These are phyloP conservation scores for Avicennia marina DNA, from an alignment of 257 asterid genomes.

Conservation along the genomic window DNA sequence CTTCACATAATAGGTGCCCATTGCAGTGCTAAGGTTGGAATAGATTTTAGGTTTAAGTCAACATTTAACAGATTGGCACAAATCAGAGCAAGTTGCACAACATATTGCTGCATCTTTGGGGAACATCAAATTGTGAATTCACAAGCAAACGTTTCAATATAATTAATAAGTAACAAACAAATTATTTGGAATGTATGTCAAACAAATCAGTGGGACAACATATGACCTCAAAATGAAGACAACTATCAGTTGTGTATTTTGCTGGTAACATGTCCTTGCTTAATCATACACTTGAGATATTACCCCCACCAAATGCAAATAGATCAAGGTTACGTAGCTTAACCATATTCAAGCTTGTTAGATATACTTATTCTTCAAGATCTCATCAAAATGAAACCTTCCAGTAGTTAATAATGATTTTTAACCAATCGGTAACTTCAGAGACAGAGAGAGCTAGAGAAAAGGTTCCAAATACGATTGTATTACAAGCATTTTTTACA, in stretches of 20 bases:
- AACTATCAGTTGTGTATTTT: background rate
- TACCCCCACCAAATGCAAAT: background rate
- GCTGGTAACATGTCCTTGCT: background rate
- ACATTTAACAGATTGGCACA: constrained; percentile 12
- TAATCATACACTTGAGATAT: background rate
- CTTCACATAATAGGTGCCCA: constrained; percentile 2
- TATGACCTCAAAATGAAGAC: constrained; percentile 3
- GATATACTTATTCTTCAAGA: background rate
- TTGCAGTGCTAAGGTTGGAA: constrained; percentile 15
- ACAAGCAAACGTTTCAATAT: constrained; percentile 9
- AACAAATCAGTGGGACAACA: constrained; percentile 4
- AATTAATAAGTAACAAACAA: constrained; percentile 13
- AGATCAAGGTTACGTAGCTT: background rate
- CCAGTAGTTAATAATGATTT: background rate
- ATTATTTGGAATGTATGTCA: constrained; percentile 10
- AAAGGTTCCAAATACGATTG: background rate
- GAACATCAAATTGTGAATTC: constrained; percentile 26
- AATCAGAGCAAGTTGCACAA: constrained; percentile 20
- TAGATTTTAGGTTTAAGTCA: constrained; percentile 18
- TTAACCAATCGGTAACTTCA: background rate
- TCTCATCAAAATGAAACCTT: constrained; percentile 7
- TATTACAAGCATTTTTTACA: background rate
- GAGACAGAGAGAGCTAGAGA: background rate
- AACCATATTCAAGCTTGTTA: constrained; percentile 14
- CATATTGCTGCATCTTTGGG: constrained; percentile 18